Conservation (phyloP, 2,329 filamentous ascomycete species). For the Penicillium sp. region DNA sequence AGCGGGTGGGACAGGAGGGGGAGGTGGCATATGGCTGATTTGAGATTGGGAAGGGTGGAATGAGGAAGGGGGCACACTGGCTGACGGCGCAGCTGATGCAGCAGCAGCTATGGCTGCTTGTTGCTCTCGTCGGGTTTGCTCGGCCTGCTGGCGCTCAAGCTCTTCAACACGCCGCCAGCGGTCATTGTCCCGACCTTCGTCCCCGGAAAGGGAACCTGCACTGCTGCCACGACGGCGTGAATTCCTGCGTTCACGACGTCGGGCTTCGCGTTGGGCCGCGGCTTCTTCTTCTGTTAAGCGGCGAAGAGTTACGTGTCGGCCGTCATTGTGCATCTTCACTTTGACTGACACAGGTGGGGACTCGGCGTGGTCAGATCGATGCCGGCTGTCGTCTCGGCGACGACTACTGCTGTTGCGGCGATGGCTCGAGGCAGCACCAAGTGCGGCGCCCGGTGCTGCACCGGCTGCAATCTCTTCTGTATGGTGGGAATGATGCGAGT, state of each 20-base stretch:
- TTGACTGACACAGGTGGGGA: conserved; percentile 66
- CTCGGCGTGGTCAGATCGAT: conserved; percentile 45
- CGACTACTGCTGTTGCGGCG: conserved; percentile 32
- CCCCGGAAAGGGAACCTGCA: conserved; percentile 45
- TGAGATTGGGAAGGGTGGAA: conserved; percentile 27
- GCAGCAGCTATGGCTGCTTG: conserved; percentile 30
- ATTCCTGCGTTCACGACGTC: conserved; percentile 48
- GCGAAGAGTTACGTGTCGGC: conserved; percentile 63
- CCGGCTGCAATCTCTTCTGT: conserved; percentile 34
- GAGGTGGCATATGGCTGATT: conserved; percentile 29
- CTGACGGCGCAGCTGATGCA: conserved; percentile 28
- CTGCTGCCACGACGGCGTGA: conserved; percentile 46
- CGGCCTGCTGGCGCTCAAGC: conserved; percentile 50
- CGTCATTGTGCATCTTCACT: conserved; percentile 66
- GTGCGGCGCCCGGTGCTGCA: conserved; percentile 36
- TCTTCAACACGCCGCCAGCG: conserved; percentile 54
- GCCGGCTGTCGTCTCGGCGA: conserved; percentile 19
- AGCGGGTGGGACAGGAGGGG: conserved; percentile 35
- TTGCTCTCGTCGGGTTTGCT: conserved; percentile 45
- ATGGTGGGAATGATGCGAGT: conserved; percentile 21
- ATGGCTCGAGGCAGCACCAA: conserved; percentile 33
- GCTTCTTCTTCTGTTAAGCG: conserved; percentile 65
- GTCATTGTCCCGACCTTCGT: conserved; percentile 41
- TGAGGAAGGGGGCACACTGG: conserved; percentile 28
- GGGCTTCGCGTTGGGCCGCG: conserved; percentile 59